Conservation (phyloP, 1,284 basidiomycete genomes). For the Anthracocystis walkeri region DNA sequence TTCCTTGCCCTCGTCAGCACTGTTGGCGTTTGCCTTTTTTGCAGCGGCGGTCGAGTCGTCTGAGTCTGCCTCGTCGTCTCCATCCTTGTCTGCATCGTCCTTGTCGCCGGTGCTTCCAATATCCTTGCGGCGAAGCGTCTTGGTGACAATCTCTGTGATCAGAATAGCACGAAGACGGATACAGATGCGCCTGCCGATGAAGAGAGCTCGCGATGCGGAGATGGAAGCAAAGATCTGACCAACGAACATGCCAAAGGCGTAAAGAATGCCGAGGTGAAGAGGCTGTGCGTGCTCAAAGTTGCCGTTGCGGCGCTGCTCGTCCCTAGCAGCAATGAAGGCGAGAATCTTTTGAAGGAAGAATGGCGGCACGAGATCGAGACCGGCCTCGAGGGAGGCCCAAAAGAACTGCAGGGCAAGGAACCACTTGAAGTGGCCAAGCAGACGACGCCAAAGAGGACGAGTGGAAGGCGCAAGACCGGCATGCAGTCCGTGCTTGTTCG, state of each 20-base stretch:
- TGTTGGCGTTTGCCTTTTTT: constrained; percentile 23
- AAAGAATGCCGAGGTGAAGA: constrained; percentile 72
- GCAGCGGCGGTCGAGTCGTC: constrained; percentile 33
- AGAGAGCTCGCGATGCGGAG: constrained; percentile 71
- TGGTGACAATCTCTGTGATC: constrained; percentile 73
- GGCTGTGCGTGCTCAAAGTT: constrained; percentile 57
- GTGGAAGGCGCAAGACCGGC: constrained; percentile 61
- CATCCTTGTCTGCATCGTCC: constrained; percentile 38
- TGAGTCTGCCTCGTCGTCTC: constrained; percentile 11
- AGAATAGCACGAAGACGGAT: constrained; percentile 71
- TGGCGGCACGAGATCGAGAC: constrained; percentile 72
- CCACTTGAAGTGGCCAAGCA: constrained; percentile 70
- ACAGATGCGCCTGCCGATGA: constrained; percentile 72
- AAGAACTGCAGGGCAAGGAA: constrained; percentile 67
- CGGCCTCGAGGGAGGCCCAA: constrained; percentile 71
- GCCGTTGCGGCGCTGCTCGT: constrained; percentile 36
- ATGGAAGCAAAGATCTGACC: constrained; percentile 71
- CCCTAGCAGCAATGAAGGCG: constrained; percentile 69
- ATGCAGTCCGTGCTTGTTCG: constrained; percentile 31
- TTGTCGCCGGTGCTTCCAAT: constrained; percentile 53
- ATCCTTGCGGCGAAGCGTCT: constrained; percentile 73
- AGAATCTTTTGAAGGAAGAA: constrained; percentile 73
- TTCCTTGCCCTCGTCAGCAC: constrained; percentile 18
- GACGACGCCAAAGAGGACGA: constrained; percentile 66
- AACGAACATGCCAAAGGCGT: constrained; percentile 72